Evolutionary conservation across 305 asterid species (phyloP), one percentile per base, ranked within the genome.

Genomic region (Fraxinus sp.): DNA sequence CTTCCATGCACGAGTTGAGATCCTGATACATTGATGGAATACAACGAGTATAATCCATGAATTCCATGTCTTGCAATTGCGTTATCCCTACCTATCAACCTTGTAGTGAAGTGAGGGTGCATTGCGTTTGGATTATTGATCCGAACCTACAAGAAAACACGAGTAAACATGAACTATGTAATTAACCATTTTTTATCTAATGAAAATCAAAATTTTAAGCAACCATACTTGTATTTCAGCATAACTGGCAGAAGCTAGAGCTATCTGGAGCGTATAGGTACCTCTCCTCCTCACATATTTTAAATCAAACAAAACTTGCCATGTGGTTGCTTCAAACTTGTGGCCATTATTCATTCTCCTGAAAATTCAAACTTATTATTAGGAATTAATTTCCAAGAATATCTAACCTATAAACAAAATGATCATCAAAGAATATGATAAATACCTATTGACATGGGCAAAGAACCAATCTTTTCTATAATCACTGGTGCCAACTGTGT

Each of bases 61-160:
- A 90, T 91, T 1, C 98, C 98, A 83, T 94, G 97, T 68, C 97
- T 87, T 9, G 97, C 98, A 2, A 94, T 89, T 3, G 88, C 88
- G 28, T 94, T 94, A 85, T 92, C 95, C 41, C 82, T 86, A 0
- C 98, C 97, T 18, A 90, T 90, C 35, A 71, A 22, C 9, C 90
- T 84, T 3, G 92, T 90, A 5, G 87, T 79, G 41, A 92, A 87
- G 66, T 81, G 85, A 33, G 92, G 91, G 16, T 6, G 77, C 0
- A 16, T 73, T 32, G 76, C 30, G 8, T 81, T 0, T 7, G 55
- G 83, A 28, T 84, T 41, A 41, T 93, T 93, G 5, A 91, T 78
- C 86, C 91, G 59, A 66, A 92, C 88, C 94, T 92, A 52, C 8
- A 28, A 77, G 36, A 57, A 83, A 39, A 26, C 9, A 81, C 11